Conservation (phyloP, 2,329 filamentous ascomycete species). For the Aotearoamyces nothofagi region DNA sequence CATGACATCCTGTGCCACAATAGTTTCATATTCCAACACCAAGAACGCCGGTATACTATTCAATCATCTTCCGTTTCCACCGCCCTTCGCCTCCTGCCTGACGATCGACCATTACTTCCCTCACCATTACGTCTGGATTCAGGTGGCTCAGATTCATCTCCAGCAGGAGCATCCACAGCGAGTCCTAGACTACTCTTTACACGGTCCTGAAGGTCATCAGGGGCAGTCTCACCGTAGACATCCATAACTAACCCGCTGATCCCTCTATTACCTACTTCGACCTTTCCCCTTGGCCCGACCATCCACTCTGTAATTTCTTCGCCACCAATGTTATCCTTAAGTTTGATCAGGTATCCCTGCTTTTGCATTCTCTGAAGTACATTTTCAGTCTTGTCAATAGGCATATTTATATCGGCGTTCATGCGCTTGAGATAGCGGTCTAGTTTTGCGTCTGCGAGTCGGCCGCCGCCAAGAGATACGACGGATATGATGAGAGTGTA, state of each 20-base stretch:
- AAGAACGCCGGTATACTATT: too few relatives aligned
- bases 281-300: slow-evolving; percentile 70
- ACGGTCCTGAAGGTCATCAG: slow-evolving; percentile 40
- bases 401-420: slow-evolving; percentile 59
- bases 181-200: slow-evolving; percentile 47
- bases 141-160: too few relatives aligned
- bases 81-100: too few relatives aligned
- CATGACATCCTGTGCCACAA: too few relatives aligned
- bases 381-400: slow-evolving; percentile 59
- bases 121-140: too few relatives aligned
- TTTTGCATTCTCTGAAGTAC: slow-evolving; percentile 60
- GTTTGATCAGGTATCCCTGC: slow-evolving; percentile 70
- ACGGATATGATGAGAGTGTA: slow-evolving; percentile 69
- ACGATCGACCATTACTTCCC: too few relatives aligned
- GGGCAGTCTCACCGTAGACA: slow-evolving; percentile 35
- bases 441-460: slow-evolving; percentile 64
- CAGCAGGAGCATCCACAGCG: too few relatives aligned
- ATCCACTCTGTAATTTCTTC: slow-evolving; percentile 71
- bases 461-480: slow-evolving; percentile 59
- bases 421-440: slow-evolving; percentile 59
- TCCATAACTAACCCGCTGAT: slow-evolving; percentile 54
- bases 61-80: too few relatives aligned
- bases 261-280: slow-evolving; percentile 68
- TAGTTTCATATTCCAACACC: too few relatives aligned
- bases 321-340: slow-evolving; percentile 55